phyloP scores from a whole-genome alignment of 1,284 basidiomycete genomes.

The Exobasidium cylindrosporum region DNA sequence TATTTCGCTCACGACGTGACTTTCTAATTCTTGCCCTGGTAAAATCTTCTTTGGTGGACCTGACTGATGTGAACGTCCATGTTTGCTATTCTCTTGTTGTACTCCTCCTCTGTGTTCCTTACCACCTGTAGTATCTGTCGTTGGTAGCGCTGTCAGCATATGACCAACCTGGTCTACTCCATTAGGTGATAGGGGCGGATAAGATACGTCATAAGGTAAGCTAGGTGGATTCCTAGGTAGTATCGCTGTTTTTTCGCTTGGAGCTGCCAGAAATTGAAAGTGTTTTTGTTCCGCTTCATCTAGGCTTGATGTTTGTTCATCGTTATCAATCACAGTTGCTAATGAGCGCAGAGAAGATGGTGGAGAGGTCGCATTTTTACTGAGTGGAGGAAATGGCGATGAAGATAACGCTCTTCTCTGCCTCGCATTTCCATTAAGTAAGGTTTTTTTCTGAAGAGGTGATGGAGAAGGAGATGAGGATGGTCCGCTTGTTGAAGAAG shows the following conservation, averaged over 20 bases:
- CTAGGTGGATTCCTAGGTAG: not conserved
- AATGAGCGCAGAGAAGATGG: not conserved
- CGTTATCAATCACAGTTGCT: no score
- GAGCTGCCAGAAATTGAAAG: not conserved
- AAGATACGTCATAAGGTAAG: not conserved
- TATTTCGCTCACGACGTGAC: constrained; percentile 2
- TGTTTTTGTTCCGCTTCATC: not conserved
- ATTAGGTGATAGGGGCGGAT: not conserved
- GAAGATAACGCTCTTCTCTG: not conserved
- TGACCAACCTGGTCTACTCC: not conserved
- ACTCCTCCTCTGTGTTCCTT: not conserved
- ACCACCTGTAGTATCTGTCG: not conserved
- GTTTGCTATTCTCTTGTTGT: not conserved
- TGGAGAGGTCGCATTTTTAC: not conserved
- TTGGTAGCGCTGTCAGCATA: not conserved
- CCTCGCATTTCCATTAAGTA: not conserved
- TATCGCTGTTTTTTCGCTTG: not conserved
- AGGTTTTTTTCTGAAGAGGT: no score
- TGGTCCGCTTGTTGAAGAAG: no score
- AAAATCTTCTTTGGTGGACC: not conserved
- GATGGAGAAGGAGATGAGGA: no score
- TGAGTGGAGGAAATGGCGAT: not conserved
- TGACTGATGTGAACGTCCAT: not conserved
- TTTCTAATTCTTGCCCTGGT: not conserved
- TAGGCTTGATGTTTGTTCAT: not conserved